A percentile compares a stretch with the other conserved stretches of the same genome.
These are phyloP conservation scores for Alternaria longipes DNA, from an alignment of 2,329 filamentous ascomycete species.

Conservation along the genomic window DNA sequence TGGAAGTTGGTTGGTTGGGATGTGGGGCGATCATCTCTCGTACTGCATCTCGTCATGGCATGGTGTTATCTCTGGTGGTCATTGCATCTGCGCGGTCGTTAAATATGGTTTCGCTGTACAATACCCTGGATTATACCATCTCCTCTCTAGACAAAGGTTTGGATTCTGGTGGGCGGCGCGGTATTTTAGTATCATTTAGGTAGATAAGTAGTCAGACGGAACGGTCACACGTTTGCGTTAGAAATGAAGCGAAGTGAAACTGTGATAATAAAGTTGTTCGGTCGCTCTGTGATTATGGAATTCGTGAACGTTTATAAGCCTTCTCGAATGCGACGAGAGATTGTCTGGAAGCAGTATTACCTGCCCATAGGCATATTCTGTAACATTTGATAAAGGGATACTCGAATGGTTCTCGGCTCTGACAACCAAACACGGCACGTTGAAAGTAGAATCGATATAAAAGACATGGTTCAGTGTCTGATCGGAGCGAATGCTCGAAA, in stretches of 20 bases:
- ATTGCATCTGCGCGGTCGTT: slow-evolving; percentile 12
- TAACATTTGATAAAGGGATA: background rate
- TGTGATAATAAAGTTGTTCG: background rate
- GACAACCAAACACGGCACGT: background rate
- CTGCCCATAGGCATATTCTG: background rate
- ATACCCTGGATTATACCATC: slow-evolving; percentile 50
- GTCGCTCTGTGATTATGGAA: background rate
- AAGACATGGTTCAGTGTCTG: background rate
- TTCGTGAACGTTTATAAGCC: background rate
- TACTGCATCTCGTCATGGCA: slow-evolving; percentile 8
- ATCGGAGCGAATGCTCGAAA: background rate
- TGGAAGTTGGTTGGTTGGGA: background rate
- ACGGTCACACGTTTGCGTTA: background rate
- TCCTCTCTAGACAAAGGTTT: slow-evolving; percentile 44
- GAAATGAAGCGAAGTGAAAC: background rate
- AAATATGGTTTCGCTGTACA: slow-evolving; percentile 38
- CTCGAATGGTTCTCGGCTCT: background rate
- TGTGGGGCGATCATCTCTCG: background rate
- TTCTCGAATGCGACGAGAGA: background rate
- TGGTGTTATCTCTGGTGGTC: slow-evolving; percentile 8
- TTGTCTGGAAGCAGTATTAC: background rate
- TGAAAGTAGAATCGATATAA: background rate
- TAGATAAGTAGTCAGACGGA: background rate
- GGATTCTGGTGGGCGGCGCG: background rate
- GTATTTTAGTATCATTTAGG: background rate